Evolutionary conservation across 2,329 filamentous ascomycete species (phyloP).

Genomic region (Fusarium incarnatum): DNA sequence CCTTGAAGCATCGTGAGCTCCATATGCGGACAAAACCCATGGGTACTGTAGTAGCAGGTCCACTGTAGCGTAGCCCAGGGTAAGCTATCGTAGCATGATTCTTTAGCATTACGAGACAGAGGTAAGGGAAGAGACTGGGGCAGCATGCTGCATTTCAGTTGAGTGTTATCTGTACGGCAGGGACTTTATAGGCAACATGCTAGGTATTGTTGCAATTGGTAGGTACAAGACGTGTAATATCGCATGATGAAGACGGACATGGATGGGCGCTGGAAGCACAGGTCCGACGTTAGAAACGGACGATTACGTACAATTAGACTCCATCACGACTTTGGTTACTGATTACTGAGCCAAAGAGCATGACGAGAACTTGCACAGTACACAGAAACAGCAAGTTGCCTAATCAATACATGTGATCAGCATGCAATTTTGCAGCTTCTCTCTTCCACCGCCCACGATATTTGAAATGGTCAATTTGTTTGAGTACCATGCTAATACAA

Average conservation of each 20-base stretch:
- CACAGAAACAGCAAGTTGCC: not conserved
- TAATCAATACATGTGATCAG: slow-evolving; percentile 20
- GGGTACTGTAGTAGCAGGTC: slow-evolving; percentile 18
- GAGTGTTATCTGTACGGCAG: slow-evolving; percentile 13
- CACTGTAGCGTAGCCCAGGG: slow-evolving; percentile 36
- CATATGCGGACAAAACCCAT: slow-evolving; percentile 32
- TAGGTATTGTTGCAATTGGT: slow-evolving; percentile 29
- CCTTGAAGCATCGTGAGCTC: slow-evolving; percentile 45
- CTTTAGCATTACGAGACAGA: slow-evolving; percentile 32
- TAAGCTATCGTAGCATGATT: slow-evolving; percentile 37
- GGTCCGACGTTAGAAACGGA: slow-evolving; percentile 30
- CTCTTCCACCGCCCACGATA: slow-evolving; percentile 17
- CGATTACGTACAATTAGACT: slow-evolving; percentile 43
- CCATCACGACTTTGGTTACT: slow-evolving; percentile 34
- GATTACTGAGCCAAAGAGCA: slow-evolving; percentile 27
- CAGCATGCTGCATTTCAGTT: slow-evolving; percentile 16
- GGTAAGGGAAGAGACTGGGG: slow-evolving; percentile 39
- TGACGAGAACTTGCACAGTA: slow-evolving; percentile 13
- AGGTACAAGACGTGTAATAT: slow-evolving; percentile 18
- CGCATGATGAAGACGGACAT: slow-evolving; percentile 36
- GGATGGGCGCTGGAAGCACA: slow-evolving; percentile 15
- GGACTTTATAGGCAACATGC: not conserved
- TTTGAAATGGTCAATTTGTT: slow-evolving; percentile 1
- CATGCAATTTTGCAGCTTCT: slow-evolving; percentile 25
- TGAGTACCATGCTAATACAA: slow-evolving; percentile 29